These are phyloP conservation scores for Fusarium sp. DNA, from an alignment of 2,329 filamentous ascomycete species.

Conservation along the genomic window DNA sequence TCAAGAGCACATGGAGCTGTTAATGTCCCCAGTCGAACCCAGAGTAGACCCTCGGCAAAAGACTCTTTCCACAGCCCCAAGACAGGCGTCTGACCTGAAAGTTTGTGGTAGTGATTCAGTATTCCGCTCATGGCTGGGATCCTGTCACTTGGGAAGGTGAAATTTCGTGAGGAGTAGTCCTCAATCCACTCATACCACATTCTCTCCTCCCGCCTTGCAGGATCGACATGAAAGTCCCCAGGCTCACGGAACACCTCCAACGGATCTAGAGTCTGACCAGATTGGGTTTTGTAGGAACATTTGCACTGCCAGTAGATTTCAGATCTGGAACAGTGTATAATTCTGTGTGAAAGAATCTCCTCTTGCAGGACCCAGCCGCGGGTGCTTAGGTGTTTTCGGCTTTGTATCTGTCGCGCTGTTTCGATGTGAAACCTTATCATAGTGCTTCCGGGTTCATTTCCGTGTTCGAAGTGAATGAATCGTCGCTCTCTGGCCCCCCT, in stretches of 20 bases:
- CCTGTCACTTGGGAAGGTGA: not conserved
- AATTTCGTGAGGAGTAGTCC: not conserved
- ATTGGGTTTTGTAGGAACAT: not conserved
- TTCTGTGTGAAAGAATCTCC: not conserved
- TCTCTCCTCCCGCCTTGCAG: not conserved
- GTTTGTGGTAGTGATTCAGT: no score
- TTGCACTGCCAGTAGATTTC: not conserved
- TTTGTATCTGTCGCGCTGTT: not conserved
- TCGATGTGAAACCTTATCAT: not conserved
- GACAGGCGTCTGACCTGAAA: not conserved
- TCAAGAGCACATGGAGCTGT: no score
- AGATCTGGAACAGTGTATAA: not conserved
- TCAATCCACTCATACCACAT: not conserved
- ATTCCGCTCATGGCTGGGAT: not conserved
- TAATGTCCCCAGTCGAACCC: no score
- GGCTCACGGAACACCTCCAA: not conserved
- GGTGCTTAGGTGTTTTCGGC: not conserved
- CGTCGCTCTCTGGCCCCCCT: not conserved
- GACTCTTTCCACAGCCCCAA: no score
- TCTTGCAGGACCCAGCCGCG: not conserved
- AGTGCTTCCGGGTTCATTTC: not conserved
- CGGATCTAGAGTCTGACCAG: not conserved
- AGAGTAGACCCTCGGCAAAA: no score
- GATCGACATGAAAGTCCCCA: not conserved
- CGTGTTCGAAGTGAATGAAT: not conserved